phyloP scores from a whole-genome alignment of 148 eudicot species.

The Amaranthus hypochondriacus region DNA sequence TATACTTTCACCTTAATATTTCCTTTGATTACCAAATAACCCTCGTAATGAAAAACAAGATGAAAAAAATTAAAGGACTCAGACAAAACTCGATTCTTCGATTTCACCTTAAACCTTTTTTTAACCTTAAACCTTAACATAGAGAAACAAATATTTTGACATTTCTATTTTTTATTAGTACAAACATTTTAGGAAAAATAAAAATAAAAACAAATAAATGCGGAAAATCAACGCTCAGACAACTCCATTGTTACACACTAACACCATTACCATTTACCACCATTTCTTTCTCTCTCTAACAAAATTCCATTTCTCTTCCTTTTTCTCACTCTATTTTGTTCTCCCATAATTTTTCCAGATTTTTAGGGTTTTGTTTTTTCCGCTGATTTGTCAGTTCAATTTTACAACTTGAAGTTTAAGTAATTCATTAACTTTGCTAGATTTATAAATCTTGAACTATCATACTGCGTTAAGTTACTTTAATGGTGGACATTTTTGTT shows the following conservation, averaged over 20 bases:
- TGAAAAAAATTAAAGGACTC: too few species aligned
- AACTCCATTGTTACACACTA: conserved; percentile 7
- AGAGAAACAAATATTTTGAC: too few species aligned
- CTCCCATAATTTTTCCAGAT: background rate
- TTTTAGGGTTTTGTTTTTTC: conserved; percentile 31
- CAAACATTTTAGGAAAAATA: too few species aligned
- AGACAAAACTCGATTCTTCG: too few species aligned
- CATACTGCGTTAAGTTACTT: conserved; percentile 8
- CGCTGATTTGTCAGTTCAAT: conserved; percentile 15
- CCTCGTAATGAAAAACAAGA: too few species aligned
- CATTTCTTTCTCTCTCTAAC: conserved; percentile 6
- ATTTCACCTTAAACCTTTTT: too few species aligned
- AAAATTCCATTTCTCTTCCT: background rate
- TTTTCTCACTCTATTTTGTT: background rate
- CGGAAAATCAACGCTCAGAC: conserved; percentile 27
- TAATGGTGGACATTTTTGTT: conserved; percentile 16
- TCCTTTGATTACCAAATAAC: too few species aligned
- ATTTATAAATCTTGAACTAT: conserved; percentile 17
- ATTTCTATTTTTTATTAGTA: too few species aligned
- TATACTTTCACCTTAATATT: too few species aligned
- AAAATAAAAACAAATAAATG: too few species aligned
- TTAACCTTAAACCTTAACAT: too few species aligned
- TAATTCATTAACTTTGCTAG: background rate
- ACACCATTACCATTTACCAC: conserved; percentile 1
- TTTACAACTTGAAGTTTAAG: background rate